These are phyloP conservation scores for Hymenoscyphus fructigenus DNA, from an alignment of 2,329 filamentous ascomycete genomes.

Conservation along the genomic window DNA sequence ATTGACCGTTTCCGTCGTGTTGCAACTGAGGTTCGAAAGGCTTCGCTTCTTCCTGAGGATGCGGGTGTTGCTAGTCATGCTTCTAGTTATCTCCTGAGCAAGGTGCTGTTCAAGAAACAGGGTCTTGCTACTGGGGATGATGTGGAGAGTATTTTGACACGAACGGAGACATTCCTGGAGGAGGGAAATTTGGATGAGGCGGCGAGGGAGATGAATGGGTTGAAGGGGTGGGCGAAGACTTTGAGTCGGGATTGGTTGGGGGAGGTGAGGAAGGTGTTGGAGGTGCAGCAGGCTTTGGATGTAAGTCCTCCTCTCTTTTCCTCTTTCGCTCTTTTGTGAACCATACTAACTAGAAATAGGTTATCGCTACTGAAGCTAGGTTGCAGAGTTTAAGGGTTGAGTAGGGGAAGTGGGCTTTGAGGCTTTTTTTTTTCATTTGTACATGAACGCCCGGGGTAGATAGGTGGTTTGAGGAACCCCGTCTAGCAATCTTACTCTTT, in stretches of 20 bases:
- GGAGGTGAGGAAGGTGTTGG: slow-evolving; percentile 87
- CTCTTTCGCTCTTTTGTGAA: neutral
- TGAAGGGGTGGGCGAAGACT: slow-evolving; percentile 93
- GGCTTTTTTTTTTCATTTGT: slow-evolving; percentile 31
- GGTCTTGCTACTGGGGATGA: slow-evolving; percentile 80
- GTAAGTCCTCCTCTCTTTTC: slow-evolving; percentile 57
- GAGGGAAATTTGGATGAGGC: slow-evolving; percentile 90
- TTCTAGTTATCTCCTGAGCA: slow-evolving; percentile 84
- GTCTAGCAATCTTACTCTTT: neutral
- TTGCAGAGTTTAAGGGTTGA: slow-evolving; percentile 85
- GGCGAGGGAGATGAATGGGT: slow-evolving; percentile 89
- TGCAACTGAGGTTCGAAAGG: slow-evolving; percentile 89
- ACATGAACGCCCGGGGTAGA: slow-evolving; percentile 17
- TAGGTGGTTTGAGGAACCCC: neutral
- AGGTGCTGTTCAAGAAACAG: slow-evolving; percentile 94
- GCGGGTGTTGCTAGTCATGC: slow-evolving; percentile 94
- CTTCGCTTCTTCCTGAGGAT: slow-evolving; percentile 85
- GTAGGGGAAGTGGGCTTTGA: slow-evolving; percentile 42
- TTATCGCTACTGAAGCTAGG: slow-evolving; percentile 86
- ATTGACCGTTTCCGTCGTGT: slow-evolving; percentile 96
- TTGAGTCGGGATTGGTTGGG: slow-evolving; percentile 90
- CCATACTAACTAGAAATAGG: slow-evolving; percentile 48
- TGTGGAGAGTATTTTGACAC: slow-evolving; percentile 87
- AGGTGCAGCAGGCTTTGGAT: slow-evolving; percentile 94
- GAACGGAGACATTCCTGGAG: slow-evolving; percentile 87